Percentiles rank a stretch among this genome's conserved stretches.
These are phyloP conservation scores for Aspergillus luchuensis DNA, from an alignment of 2,329 filamentous ascomycete species.

Conservation along the genomic window DNA sequence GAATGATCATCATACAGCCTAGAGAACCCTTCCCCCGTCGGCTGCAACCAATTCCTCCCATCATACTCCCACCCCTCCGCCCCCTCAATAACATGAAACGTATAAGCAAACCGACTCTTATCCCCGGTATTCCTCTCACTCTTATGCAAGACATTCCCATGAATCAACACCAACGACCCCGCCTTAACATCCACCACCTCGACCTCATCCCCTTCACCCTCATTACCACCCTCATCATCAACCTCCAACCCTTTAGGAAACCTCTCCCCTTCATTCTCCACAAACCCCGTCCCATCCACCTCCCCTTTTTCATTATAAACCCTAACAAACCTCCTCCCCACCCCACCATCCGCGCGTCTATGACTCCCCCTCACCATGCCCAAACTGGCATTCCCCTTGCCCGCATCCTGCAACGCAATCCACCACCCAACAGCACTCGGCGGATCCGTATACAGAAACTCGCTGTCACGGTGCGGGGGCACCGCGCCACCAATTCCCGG, in stretches of 20 bases:
- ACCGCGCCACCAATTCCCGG: conserved; percentile 93
- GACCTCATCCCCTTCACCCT: conserved; percentile 55
- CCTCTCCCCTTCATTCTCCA: conserved; percentile 64
- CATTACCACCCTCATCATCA: conserved; percentile 40
- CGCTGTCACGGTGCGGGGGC: conserved; percentile 86
- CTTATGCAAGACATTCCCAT: conserved; percentile 94
- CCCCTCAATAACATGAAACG: conserved; percentile 94
- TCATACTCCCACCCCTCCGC: conserved; percentile 71
- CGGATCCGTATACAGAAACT: conserved; percentile 87
- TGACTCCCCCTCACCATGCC: conserved; percentile 80
- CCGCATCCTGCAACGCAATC: conserved; percentile 95
- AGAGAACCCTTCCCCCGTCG: conserved; percentile 78
- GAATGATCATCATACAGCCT: conserved; percentile 50
- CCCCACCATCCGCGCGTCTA: conserved; percentile 43
- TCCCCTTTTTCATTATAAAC: conserved; percentile 4
- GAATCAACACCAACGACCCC: conserved; percentile 86
- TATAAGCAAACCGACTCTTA: conserved; percentile 92
- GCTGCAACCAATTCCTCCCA: conserved; percentile 89
- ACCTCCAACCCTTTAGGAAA: conserved; percentile 62
- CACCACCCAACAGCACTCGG: conserved; percentile 93
- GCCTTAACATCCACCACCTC: conserved; percentile 85
- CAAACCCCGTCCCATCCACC: conserved; percentile 65
- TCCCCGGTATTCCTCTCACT: conserved; percentile 87
- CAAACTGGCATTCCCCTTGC: conserved; percentile 81
- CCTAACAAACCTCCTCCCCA: conserved; percentile 75